Conservation (phyloP, 768 basidiomycete species). For the Leccinum subtestaceum region DNA sequence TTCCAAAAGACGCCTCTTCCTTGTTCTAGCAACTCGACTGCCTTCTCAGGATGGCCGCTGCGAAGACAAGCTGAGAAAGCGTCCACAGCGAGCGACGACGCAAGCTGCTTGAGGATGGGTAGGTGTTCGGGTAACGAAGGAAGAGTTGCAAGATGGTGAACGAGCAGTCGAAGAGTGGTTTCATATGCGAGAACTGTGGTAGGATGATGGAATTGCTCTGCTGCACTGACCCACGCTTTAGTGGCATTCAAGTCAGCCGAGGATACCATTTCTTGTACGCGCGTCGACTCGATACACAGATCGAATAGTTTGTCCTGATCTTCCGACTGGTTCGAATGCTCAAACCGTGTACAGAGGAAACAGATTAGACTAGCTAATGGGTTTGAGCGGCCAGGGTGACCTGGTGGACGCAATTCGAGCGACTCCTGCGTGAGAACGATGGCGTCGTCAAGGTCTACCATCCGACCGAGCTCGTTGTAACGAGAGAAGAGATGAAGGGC, state of each 20-base stretch:
- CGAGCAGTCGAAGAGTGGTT: not conserved
- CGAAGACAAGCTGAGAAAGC: not conserved
- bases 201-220: not conserved
- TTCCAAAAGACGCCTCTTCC: not conserved
- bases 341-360: not conserved
- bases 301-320: not conserved
- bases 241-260: not conserved
- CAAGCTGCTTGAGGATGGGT: not conserved
- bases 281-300: not conserved
- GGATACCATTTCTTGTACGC: not conserved
- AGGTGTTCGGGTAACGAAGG: not conserved
- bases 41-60: not conserved
- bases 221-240: not conserved
- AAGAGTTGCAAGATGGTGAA: not conserved
- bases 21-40: not conserved
- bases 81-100: not conserved
- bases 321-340: not conserved
- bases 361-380: not conserved
- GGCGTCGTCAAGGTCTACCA: not conserved
- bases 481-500: not conserved
- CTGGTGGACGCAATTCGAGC: not conserved
- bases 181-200: not conserved
- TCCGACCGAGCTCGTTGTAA: not conserved
- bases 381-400: not conserved
- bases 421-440: not conserved